A percentile compares a stretch with the other conserved stretches of the same genome.
Conservation (phyloP, 108 stramenopile genomes). For the Skeletonema costatum region DNA sequence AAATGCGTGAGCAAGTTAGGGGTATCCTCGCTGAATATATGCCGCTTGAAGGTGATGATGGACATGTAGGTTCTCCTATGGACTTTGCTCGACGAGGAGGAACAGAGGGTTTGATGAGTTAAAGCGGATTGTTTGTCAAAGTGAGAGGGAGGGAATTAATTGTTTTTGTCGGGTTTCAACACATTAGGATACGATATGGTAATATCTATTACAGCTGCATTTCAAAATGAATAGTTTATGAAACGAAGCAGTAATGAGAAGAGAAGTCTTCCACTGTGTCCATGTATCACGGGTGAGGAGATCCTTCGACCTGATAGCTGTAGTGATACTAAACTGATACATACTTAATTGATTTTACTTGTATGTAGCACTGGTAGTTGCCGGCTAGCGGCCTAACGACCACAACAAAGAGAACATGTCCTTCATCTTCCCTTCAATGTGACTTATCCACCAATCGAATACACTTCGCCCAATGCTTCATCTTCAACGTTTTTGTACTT, state of each 20-base stretch:
- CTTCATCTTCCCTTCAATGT: too few species aligned
- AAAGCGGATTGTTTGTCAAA: not conserved
- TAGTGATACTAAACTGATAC: too few species aligned
- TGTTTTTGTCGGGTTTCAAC: not conserved
- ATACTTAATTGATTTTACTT: too few species aligned
- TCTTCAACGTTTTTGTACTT: slow-evolving; percentile 8
- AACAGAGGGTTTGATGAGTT: slow-evolving; percentile 35
- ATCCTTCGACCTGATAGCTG: too few species aligned
- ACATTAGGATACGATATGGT: not conserved
- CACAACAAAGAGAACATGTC: too few species aligned
- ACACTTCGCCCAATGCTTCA: slow-evolving; percentile 17
- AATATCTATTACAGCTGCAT: not conserved
- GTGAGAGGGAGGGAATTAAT: not conserved
- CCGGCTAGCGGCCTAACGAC: too few species aligned
- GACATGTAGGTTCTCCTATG: slow-evolving; percentile 48
- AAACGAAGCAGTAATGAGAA: too few species aligned
- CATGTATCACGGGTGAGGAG: too few species aligned
- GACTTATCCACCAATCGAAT: not conserved
- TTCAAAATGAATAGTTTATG: not conserved
- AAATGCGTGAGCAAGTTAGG: slow-evolving; percentile 89
- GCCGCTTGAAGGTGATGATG: slow-evolving; percentile 85
- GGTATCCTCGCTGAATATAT: slow-evolving; percentile 92
- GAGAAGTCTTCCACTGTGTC: too few species aligned
- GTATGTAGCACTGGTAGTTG: too few species aligned
- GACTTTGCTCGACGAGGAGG: slow-evolving; percentile 53